These are phyloP conservation scores for Coleophoma cylindrospora DNA, from an alignment of 2,329 filamentous ascomycete genomes.

Conservation along the genomic window DNA sequence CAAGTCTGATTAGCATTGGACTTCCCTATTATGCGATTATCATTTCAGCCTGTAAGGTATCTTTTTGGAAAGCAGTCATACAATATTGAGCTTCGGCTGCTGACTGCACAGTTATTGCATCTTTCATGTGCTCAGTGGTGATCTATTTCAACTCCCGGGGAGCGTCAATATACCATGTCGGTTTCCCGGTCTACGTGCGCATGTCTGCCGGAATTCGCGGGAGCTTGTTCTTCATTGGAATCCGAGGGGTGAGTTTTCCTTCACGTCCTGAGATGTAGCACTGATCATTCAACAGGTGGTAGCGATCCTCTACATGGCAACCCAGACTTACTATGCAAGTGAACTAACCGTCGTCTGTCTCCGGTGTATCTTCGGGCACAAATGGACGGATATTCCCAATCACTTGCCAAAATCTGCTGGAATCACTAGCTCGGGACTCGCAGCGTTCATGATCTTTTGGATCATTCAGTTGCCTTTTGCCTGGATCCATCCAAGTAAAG, in stretches of 20 bases:
- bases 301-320: constrained; percentile 51
- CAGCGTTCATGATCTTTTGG: constrained; percentile 48
- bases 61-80: neutral
- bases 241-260: constrained; percentile 24
- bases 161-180: neutral
- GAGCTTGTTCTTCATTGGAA: constrained; percentile 28
- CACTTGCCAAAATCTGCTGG: constrained; percentile 38
- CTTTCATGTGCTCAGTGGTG: neutral
- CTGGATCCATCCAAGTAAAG: constrained; percentile 8
- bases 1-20: constrained; percentile 40
- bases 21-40: constrained; percentile 25
- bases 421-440: constrained; percentile 44
- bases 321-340: constrained; percentile 56
- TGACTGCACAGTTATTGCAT: neutral
- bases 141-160: constrained; percentile 1
- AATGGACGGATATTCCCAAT: neutral
- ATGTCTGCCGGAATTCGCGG: constrained; percentile 28
- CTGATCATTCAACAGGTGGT: constrained; percentile 12
- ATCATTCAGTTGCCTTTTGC: constrained; percentile 36
- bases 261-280: neutral
- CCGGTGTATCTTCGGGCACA: neutral
- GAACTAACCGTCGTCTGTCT: neutral
- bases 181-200: neutral
- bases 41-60: neutral
- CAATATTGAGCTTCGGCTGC: too few relatives aligned